Evolutionary conservation across 257 asterid species (phyloP), one percentile per base, ranked within the genome.

Genomic region (Salvia hispanica): DNA sequence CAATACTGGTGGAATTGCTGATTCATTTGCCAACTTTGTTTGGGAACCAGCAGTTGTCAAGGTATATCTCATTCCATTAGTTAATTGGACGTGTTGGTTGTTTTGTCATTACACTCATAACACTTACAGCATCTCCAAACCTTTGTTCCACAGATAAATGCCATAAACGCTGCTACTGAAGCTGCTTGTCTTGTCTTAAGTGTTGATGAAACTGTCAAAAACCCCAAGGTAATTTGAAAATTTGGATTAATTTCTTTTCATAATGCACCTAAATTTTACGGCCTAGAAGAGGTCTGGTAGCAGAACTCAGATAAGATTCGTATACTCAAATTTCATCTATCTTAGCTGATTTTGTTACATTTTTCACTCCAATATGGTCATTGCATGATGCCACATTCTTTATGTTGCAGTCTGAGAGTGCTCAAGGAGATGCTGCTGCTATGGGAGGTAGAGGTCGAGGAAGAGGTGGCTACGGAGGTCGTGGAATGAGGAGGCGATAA

Each of bases 391-490:
- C n/a, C 21, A 36, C 21, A 36, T n/a, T 46, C 1, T 18, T 58
- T 39, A 39, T 39, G 70, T 4, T 66, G 74, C 80, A 94, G 99
- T 94, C 97, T 4, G 97, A 94, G 87, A 94, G 99, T 77, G 97
- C 99, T 44, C 97, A 94, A 81, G 99, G 99, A 73, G 99, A 88
- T 58, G 99, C 97, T 42, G 96, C 97, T 2, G 90, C 93, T 57
- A 90, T 88, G 96, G 96, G 80, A 10, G 79, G 72, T 60, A 36
- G 79, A 43, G 80, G 80, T 25, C 76, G 92, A 3, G 95, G 96
- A n/a, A 79, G 83, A 40, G 79, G 80, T 42, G 86, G 80, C 53
- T 70, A 73, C 54, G 81, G 94, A 7, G 93, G 96, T 12, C 95
- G 95, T 70, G 98, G 97, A 71, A 94, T 94, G 97, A 74, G 97